phyloP scores from a whole-genome alignment of 345 rosid species.

The Balakata baccata region DNA sequence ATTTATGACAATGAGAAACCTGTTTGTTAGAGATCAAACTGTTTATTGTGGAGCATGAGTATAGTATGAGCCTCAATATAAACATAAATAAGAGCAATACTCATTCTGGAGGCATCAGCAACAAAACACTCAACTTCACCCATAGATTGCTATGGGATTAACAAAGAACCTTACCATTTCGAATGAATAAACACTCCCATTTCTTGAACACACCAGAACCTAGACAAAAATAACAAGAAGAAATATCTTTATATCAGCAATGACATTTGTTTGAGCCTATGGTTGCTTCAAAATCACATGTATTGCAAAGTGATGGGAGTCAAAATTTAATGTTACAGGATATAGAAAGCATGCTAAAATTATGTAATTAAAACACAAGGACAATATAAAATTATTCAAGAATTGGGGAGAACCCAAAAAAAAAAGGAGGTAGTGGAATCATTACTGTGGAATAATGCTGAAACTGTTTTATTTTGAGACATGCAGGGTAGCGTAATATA shows the following conservation, averaged over 20 bases:
- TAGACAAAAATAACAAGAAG: slow-evolving; percentile 28
- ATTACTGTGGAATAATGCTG: not conserved
- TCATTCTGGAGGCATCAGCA: not conserved
- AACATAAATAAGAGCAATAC: not conserved
- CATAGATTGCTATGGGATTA: not conserved
- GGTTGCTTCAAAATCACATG: not conserved
- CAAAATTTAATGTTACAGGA: not conserved
- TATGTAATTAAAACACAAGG: not conserved
- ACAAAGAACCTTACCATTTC: slow-evolving; percentile 45
- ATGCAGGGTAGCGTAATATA: not conserved
- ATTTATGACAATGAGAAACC: too few relatives aligned
- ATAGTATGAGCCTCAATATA: not conserved
- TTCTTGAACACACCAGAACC: slow-evolving; percentile 84
- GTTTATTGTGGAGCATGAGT: not conserved
- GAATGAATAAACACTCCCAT: slow-evolving; percentile 71
- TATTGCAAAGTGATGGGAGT: slow-evolving; percentile 1
- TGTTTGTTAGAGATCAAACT: not conserved
- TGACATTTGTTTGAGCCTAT: not conserved
- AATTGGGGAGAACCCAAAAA: not conserved
- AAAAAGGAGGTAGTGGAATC: not conserved
- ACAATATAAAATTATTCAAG: not conserved
- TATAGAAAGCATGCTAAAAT: not conserved
- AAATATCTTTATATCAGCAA: not conserved
- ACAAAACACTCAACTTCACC: not conserved
- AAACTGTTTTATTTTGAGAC: not conserved